Evolutionary conservation across 495 filamentous ascomycete genomes (phyloP), one percentile per base, ranked within the genome.

Genomic region (Cryomyces minteri): DNA sequence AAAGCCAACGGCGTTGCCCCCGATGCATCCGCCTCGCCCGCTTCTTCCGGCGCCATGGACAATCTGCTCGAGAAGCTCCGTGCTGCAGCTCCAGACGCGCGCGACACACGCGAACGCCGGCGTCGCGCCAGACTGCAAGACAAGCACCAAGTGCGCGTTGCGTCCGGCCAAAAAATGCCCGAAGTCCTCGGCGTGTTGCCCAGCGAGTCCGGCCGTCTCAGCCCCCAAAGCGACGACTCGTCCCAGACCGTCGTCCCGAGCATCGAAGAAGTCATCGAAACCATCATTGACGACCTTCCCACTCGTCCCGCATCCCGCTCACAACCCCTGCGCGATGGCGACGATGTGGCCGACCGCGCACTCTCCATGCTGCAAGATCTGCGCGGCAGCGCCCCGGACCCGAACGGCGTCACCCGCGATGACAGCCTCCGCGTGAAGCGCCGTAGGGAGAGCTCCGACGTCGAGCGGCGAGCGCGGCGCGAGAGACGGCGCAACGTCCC

Each of bases 61-160:
- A 81, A 78, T 10, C 69, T 98, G n/a, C 73, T 98, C 34, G 83
- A 94, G 74, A 96, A 95, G 63, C 67, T 98, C 43, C 82, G 90
- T 43, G 86, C 87, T 34, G 90, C 90, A 3, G 88, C 85, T 32
- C 92, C 90, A 29, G 83, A 94, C 63, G 73, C 85, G 5, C 68
- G 82, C 47, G 85, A 93, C 59, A 79, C 88, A 56, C 71, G 90
- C 51, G 90, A 95, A 58, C 72, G 85, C 48, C 78, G 90, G 48
- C 78, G 88, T 42, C 73, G 90, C 52, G 87, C 88, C 31, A 69
- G 88, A 31, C 68, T 95, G 41, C 87, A 88, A 69, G 86, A 92
- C 55, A 69, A 78, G n/a, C 85, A 94, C 58, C 80, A 92, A 58
- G 78, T 93, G n/a, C 83, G 88, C 44, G 72, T 93, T 45, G 85